These are phyloP conservation scores for Arxiozyma slooffiae DNA, from an alignment of 1,139 yeast species.

Conservation along the genomic window DNA sequence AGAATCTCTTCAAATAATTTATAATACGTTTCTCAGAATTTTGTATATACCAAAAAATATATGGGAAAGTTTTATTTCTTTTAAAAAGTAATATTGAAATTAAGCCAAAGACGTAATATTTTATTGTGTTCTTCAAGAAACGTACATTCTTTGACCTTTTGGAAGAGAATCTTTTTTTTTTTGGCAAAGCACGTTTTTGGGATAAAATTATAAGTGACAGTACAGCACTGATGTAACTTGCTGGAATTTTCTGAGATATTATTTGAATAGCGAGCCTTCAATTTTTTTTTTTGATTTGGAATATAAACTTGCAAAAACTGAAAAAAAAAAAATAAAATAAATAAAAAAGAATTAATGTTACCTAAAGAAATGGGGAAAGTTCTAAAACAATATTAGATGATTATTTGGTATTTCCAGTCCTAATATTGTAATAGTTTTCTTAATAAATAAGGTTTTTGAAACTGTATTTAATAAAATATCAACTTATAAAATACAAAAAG, in stretches of 20 bases:
- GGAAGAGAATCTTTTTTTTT: slow-evolving; percentile 90
- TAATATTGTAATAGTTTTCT: slow-evolving; percentile 22
- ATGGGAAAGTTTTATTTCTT: slow-evolving; percentile 88
- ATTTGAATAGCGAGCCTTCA: slow-evolving; percentile 93
- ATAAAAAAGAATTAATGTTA: slow-evolving; percentile 78
- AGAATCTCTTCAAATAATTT: slow-evolving; percentile 63
- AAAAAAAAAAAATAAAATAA: too few species aligned
- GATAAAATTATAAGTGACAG: slow-evolving; percentile 91
- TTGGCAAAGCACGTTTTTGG: slow-evolving; percentile 86
- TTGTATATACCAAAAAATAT: slow-evolving; percentile 78
- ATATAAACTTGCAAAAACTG: slow-evolving; percentile 87
- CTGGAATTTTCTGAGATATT: slow-evolving; percentile 98
- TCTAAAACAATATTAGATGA: slow-evolving; percentile 68
- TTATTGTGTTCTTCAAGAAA: slow-evolving; percentile 91
- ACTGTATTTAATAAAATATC: slow-evolving; percentile 88
- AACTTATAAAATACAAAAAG: slow-evolving; percentile 69
- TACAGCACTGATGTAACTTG: slow-evolving; percentile 92
- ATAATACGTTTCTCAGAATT: slow-evolving; percentile 82
- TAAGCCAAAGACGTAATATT: slow-evolving; percentile 90
- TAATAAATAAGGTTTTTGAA: slow-evolving; percentile 48
- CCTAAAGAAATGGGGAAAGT: slow-evolving; percentile 87
- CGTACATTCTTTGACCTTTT: slow-evolving; percentile 94
- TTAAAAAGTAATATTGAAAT: slow-evolving; percentile 95
- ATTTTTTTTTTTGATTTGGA: slow-evolving; percentile 89
- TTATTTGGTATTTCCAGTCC: slow-evolving; percentile 6